Base-by-base conservation (phyloP, 129 eudicot genomes). In the Glebionis coronaria region DNA sequence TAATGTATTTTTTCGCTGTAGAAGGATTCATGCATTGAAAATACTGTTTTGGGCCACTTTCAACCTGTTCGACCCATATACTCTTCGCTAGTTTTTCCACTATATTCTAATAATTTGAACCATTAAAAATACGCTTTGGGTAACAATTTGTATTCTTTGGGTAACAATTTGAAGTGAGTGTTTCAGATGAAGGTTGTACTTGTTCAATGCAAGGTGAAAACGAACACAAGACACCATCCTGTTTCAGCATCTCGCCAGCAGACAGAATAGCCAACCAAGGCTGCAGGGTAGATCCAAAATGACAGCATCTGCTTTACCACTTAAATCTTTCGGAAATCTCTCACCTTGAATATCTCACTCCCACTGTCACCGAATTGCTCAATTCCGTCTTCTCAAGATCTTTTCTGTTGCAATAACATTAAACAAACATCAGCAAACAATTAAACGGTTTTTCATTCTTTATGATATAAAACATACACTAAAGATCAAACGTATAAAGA, bases 171-270 rank as follows among this genome's bases (percentile, higher is more conserved):
- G 88, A 62, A 52, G 68, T 15, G 11, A 91, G 88, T 35, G 96
- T 77, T 82, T 91, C 97, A 71, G 90, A 88, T 47, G 97, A 91
- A 38, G 83, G 91, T 51, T 91, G 97, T 57, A 88, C 97, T 88
- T 91, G 97, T 82, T 91, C 97, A 76, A 91, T 91, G 72, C 97
- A 91, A 12, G 97, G 97, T 14, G 97, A 91, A 63, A 91, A 58
- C n/a, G n/a, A n/a, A n/a, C n/a, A n/a, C n/a, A n/a, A n/a, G n/a
- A n/a, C n/a, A n/a, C n/a, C n/a, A n/a, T n/a, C n/a, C n/a, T n/a
- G n/a, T n/a, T n/a, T n/a, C n/a, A n/a, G n/a, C n/a, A n/a, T n/a
- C n/a, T n/a, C n/a, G n/a, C n/a, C n/a, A n/a, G n/a, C n/a, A n/a
- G n/a, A n/a, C n/a, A n/a, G n/a, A n/a, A n/a, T n/a, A n/a, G n/a